Evolutionary conservation across 2,329 filamentous ascomycete species (phyloP).

Genomic region (Pseudogymnoascus pannorum): DNA sequence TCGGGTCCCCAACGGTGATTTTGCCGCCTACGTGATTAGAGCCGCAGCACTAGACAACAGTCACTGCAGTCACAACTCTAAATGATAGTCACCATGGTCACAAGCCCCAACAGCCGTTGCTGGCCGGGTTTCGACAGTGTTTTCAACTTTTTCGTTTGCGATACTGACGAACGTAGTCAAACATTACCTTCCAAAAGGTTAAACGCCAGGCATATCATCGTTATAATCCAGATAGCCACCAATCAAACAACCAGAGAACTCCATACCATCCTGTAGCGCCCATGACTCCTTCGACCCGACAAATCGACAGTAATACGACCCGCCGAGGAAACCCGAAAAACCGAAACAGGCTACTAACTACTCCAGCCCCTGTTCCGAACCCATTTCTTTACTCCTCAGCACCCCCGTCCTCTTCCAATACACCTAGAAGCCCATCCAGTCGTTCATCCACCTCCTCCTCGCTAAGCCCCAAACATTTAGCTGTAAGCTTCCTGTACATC

Average conservation of each 20-base stretch:
- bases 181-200: background rate
- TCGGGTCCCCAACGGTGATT: background rate
- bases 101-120: background rate
- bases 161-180: slow-evolving; percentile 6
- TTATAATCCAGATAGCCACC: slow-evolving; percentile 8
- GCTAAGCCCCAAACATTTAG: slow-evolving; percentile 58
- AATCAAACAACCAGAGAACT: slow-evolving; percentile 1
- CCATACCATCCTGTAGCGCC: background rate
- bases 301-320: background rate
- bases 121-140: background rate
- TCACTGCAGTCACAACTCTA: background rate
- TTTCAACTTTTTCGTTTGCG: background rate
- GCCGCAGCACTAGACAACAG: background rate
- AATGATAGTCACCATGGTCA: background rate
- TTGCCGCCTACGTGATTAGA: background rate
- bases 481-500: slow-evolving; percentile 63
- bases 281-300: slow-evolving; percentile 3
- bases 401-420: slow-evolving; percentile 51
- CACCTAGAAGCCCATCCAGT: slow-evolving; percentile 51
- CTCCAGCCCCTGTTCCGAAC: background rate
- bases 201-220: background rate
- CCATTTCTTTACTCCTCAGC: background rate
- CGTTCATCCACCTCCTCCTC: slow-evolving; percentile 64
- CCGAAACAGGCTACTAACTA: background rate
- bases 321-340: background rate